These are phyloP conservation scores for Candida schatavii DNA, from an alignment of 805 yeast species.

Conservation along the genomic window DNA sequence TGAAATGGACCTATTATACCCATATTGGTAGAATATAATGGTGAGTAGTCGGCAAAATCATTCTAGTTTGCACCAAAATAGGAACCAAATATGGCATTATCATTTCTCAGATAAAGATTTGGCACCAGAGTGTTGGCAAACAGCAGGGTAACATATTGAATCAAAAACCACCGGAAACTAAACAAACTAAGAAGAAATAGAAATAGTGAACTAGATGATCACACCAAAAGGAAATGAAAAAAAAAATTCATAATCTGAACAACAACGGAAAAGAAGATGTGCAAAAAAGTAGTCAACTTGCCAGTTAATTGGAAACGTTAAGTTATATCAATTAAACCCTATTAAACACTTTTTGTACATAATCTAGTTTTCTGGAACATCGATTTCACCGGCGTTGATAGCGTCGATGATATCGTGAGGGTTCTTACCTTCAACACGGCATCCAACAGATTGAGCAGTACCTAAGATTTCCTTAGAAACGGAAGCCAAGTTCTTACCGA, in stretches of 20 bases:
- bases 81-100: slow-evolving; percentile 64
- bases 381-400: slow-evolving; percentile 97
- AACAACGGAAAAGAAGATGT: slow-evolving; percentile 3
- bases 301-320: slow-evolving; percentile 6
- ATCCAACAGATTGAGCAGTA: slow-evolving; percentile 99
- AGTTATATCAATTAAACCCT: slow-evolving; percentile 29
- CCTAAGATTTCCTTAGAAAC: slow-evolving; percentile 98
- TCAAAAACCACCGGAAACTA: slow-evolving; percentile 4
- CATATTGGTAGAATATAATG: slow-evolving; percentile 45
- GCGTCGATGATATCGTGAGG: slow-evolving; percentile 99
- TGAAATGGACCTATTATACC: slow-evolving; percentile 69
- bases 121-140: slow-evolving; percentile 96
- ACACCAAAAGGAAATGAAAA: slow-evolving; percentile 46
- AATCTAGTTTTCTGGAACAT: slow-evolving; percentile 76
- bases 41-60: slow-evolving; percentile 68
- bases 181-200: slow-evolving; percentile 5
- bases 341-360: slow-evolving; percentile 36
- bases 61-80: slow-evolving; percentile 88
- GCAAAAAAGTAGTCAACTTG: slow-evolving; percentile 2
- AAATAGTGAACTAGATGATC: slow-evolving; percentile 89
- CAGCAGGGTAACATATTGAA: slow-evolving; percentile 21
- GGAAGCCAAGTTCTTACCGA: slow-evolving; percentile 96
- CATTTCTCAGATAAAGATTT: slow-evolving; percentile 29
- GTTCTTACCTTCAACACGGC: slow-evolving; percentile 99
- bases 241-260: slow-evolving; percentile 2